These are phyloP conservation scores for Suillus hirtellus DNA, from an alignment of 768 basidiomycete species.

Conservation along the genomic window DNA sequence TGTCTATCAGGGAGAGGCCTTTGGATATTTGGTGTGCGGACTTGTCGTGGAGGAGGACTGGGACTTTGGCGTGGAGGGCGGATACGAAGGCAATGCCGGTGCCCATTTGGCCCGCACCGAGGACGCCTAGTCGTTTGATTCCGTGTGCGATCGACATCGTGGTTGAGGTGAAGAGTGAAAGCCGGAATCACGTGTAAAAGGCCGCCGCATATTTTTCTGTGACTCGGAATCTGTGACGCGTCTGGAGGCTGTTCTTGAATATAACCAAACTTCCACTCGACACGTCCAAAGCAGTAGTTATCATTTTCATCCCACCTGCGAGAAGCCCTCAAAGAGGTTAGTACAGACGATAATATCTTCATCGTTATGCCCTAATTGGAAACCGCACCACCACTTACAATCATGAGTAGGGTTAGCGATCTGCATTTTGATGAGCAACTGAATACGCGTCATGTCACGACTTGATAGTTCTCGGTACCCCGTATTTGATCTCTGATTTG, in stretches of 20 bases:
- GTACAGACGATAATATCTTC: background rate
- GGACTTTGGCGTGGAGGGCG: constrained; percentile 81
- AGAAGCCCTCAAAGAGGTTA: background rate
- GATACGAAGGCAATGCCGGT: constrained; percentile 90
- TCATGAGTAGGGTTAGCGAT: background rate
- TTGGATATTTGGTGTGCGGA: constrained; percentile 72
- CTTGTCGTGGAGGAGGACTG: constrained; percentile 83
- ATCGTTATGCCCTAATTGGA: background rate
- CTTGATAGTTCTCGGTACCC: background rate
- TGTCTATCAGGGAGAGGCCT: constrained; percentile 74
- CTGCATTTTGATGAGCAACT: background rate
- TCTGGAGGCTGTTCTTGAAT: too few relatives aligned
- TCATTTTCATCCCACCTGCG: background rate
- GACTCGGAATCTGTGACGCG: too few relatives aligned
- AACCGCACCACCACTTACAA: background rate
- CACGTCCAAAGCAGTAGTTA: background rate
- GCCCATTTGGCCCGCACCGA: constrained; percentile 89
- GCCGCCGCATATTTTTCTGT: too few relatives aligned
- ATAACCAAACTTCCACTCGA: background rate
- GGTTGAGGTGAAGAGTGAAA: background rate
- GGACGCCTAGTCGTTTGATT: constrained; percentile 71
- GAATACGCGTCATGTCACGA: background rate
- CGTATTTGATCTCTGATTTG: background rate
- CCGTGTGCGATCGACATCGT: constrained; percentile 66
- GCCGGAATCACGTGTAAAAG: constrained; percentile 12